A percentile compares a stretch with the other conserved stretches of the same genome.
These are phyloP conservation scores for Fraxinus cuspidata DNA, from an alignment of 257 asterid genomes.

Conservation along the genomic window DNA sequence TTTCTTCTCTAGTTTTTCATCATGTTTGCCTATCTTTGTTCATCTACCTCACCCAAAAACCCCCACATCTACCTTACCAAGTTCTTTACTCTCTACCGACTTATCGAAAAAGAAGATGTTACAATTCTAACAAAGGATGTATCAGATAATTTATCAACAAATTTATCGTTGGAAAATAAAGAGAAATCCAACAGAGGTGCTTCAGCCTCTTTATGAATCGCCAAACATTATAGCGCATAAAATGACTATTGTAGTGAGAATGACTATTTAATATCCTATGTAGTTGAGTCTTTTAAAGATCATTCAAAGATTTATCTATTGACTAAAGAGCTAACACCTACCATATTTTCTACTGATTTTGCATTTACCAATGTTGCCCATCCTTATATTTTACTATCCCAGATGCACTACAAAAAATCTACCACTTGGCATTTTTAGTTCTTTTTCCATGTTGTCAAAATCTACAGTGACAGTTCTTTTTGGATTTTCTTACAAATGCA, in stretches of 20 bases:
- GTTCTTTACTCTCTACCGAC: conserved; percentile 70
- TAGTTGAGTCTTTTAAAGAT: not conserved
- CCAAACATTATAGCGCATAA: conserved; percentile 81
- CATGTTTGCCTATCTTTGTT: conserved; percentile 67
- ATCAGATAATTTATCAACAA: conserved; percentile 30
- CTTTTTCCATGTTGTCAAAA: not conserved
- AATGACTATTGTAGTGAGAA: conserved; percentile 81
- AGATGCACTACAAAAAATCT: not conserved
- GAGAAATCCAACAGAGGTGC: conserved; percentile 70
- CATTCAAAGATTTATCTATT: not conserved
- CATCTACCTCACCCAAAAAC: conserved; percentile 69
- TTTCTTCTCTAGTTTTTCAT: conserved; percentile 36
- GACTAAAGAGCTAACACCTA: not conserved
- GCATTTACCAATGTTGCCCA: not conserved
- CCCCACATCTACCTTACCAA: conserved; percentile 65
- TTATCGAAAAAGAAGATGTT: conserved; percentile 55
- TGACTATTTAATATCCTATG: not conserved
- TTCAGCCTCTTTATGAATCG: conserved; percentile 91
- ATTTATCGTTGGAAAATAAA: conserved; percentile 42
- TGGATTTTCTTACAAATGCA: conserved; percentile 18
- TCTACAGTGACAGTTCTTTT: not conserved
- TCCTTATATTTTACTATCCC: not conserved
- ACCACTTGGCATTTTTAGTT: not conserved
- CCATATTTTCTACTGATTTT: not conserved
- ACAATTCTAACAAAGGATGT: conserved; percentile 37